phyloP scores from a whole-genome alignment of 495 filamentous ascomycete species.

The Neurospora tetrasperma region DNA sequence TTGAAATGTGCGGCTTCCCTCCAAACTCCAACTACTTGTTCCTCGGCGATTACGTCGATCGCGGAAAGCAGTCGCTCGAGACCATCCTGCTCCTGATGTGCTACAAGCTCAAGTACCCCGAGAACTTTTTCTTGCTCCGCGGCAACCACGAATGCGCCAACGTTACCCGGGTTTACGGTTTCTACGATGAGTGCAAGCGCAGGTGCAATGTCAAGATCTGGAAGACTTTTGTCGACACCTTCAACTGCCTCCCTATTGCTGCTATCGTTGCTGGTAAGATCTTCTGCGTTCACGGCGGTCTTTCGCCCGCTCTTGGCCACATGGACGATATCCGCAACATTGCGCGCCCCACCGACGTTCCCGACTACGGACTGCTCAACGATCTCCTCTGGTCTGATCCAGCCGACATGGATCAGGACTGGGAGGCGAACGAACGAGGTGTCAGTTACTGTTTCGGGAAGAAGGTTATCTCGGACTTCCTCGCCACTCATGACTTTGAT shows the following conservation, averaged over 20 bases:
- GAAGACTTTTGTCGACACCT: slow-evolving; percentile 98
- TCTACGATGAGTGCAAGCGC: slow-evolving; percentile 98
- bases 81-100: slow-evolving; percentile 92
- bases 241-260: slow-evolving; percentile 93
- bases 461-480: slow-evolving; percentile 95
- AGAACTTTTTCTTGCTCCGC: slow-evolving; percentile 96
- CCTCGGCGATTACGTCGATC: slow-evolving; percentile 94
- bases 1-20: slow-evolving; percentile 98
- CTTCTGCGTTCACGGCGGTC: slow-evolving; percentile 94
- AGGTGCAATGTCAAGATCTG: slow-evolving; percentile 97
- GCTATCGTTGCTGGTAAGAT: slow-evolving; percentile 97
- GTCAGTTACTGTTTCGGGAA: slow-evolving; percentile 99
- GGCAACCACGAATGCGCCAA: slow-evolving; percentile 99
- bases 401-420: slow-evolving; percentile 94
- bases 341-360: slow-evolving; percentile 90
- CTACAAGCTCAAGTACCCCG: slow-evolving; percentile 97
- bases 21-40: slow-evolving; percentile 92
- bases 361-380: slow-evolving; percentile 92
- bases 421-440: slow-evolving; percentile 94
- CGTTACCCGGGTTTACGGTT: slow-evolving; percentile 95
- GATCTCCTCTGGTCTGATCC: slow-evolving; percentile 97
- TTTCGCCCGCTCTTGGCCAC: slow-evolving; percentile 84
- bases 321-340: slow-evolving; percentile 99
- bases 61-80: slow-evolving; percentile 94
- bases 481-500: slow-evolving; percentile 93